Evolutionary conservation across 164 flowering plant genomes (phyloP), one percentile per base, ranked within the genome.

Genomic region (Akebia trifoliata): DNA sequence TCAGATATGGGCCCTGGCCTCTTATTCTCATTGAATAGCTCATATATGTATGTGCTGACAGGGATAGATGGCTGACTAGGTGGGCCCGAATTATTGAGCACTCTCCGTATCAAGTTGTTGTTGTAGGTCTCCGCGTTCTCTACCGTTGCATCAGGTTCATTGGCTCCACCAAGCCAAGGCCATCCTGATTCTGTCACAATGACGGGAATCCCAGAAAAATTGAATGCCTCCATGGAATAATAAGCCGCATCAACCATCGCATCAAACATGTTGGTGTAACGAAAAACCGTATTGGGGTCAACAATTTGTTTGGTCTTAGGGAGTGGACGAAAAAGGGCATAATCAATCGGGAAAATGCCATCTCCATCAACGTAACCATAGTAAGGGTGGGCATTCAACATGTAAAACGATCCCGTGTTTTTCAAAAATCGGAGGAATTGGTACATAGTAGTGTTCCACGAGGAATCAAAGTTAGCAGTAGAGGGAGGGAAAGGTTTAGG

Each of bases 211-310:
- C 66, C 80, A 14, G 93, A 78, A 62, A 89, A 81, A 68, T 85
- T 84, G 21, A 76, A 55, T 10, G 85, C 85, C 14, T 73, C 74
- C 47, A 92, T 84, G 26, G 96, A 79, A 68, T 79, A 81, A 56
- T 89, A 92, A 20, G 90, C 67, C 28, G 98, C 98, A 71, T 92
- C 98, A 55, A 92, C 91, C 93, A 92, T 81, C 20, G 96, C 85
- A 67, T 92, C 95, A 74, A 89, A 84, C 98, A 92, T 89, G 69
- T 90, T 87, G 65, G 46, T 66, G 63, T 92, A 92, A 57, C 74
- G 95, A 24, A 74, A 72, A 47, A 85, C 82, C 9, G 96, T 86
- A 72, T 92, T 92, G 9, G 98, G 92, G 69, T 92, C 98, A 42
- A 89, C 98, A 46, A 92, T 89, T 64, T 87, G 89, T 60, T 89